Conservation (phyloP, 2,329 filamentous ascomycete species). For the Purpureocillium lavendulum region DNA sequence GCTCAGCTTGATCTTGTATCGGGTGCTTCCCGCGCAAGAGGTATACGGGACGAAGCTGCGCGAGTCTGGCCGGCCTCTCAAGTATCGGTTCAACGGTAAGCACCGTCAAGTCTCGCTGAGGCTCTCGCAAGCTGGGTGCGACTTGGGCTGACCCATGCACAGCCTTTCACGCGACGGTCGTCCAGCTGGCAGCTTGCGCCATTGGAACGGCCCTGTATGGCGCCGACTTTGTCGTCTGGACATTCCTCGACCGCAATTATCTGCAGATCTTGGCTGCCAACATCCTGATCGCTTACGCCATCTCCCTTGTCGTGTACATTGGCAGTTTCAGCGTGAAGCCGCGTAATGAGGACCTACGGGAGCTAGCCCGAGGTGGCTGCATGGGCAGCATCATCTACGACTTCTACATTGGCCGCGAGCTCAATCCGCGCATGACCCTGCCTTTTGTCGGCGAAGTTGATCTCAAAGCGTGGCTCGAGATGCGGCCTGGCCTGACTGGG, state of each 20-base stretch:
- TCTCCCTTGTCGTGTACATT: slow-evolving; percentile 70
- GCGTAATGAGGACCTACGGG: slow-evolving; percentile 59
- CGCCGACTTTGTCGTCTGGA: slow-evolving; percentile 76
- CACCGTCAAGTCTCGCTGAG: too few relatives aligned
- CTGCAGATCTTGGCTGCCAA: slow-evolving; percentile 75
- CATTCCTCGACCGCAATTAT: slow-evolving; percentile 83
- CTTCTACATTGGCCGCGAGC: slow-evolving; percentile 91
- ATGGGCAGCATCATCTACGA: slow-evolving; percentile 82
- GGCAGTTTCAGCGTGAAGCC: slow-evolving; percentile 69
- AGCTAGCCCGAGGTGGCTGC: slow-evolving; percentile 71
- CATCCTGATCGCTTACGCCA: slow-evolving; percentile 60
- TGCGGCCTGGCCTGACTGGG: slow-evolving; percentile 77
- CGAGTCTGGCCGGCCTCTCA: slow-evolving; percentile 56
- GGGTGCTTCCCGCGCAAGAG: slow-evolving; percentile 63
- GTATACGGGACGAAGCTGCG: slow-evolving; percentile 59
- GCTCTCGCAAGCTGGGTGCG: neutral
- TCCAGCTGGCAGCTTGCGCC: slow-evolving; percentile 58
- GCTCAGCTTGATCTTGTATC: slow-evolving; percentile 62
- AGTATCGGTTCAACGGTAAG: slow-evolving; percentile 70
- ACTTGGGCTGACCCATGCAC: neutral
- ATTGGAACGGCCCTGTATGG: slow-evolving; percentile 68
- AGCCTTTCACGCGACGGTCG: slow-evolving; percentile 67
- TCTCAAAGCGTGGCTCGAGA: slow-evolving; percentile 79
- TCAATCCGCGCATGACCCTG: slow-evolving; percentile 74
- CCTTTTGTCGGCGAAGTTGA: slow-evolving; percentile 77